Conservation (phyloP, 805 yeast species). For the Suhomyces sp. region DNA sequence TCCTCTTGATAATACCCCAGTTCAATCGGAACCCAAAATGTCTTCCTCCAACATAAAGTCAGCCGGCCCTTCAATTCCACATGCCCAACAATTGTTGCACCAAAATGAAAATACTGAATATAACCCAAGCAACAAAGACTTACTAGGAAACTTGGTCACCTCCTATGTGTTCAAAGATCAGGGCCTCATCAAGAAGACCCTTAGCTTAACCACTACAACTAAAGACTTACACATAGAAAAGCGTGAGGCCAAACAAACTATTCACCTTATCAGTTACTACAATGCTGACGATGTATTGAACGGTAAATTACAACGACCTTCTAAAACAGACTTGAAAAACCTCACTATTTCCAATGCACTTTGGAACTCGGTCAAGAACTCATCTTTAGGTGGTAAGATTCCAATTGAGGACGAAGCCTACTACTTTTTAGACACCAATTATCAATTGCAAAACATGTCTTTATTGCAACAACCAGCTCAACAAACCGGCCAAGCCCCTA, state of each 20-base stretch:
- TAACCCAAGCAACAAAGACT: conserved; percentile 12
- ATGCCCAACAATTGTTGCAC: conserved; percentile 5
- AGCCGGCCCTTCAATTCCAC: conserved; percentile 6
- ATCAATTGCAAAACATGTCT: conserved; percentile 42
- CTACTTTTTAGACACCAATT: conserved; percentile 46
- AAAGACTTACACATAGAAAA: conserved; percentile 28
- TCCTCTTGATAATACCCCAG: conserved; percentile 8
- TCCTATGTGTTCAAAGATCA: conserved; percentile 64
- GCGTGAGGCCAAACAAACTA: conserved; percentile 40
- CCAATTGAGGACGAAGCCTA: conserved; percentile 51
- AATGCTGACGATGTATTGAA: conserved; percentile 68
- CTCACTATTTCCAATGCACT: conserved; percentile 47
- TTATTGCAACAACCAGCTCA: conserved; percentile 18
- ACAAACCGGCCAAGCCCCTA: neutral
- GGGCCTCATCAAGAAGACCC: conserved; percentile 82
- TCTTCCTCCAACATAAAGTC: neutral
- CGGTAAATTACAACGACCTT: conserved; percentile 58
- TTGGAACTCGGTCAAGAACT: conserved; percentile 56
- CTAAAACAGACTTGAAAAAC: conserved; percentile 52
- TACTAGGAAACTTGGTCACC: conserved; percentile 48
- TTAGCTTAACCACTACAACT: conserved; percentile 45
- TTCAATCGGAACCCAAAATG: conserved; percentile 1
- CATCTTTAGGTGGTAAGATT: conserved; percentile 57
- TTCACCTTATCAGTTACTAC: conserved; percentile 81
- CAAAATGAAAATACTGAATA: conserved; percentile 9